Base-by-base conservation (phyloP, 1,139 yeast species). In the Candida tetrigidarum region DNA sequence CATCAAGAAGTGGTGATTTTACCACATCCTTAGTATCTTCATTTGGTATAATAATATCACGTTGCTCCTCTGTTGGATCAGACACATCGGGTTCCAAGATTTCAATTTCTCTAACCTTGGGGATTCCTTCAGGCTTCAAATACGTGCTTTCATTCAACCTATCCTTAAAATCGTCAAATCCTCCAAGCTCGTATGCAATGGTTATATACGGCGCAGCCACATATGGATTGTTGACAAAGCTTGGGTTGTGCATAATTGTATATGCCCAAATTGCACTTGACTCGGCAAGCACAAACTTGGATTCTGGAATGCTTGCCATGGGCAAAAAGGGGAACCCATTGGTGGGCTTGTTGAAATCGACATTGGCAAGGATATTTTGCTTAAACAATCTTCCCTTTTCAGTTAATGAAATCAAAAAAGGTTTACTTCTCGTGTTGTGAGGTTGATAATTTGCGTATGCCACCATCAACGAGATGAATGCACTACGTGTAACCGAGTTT, bases 211-310 rank as follows among this genome's bases (percentile, higher is more conserved):
- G 70, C 37, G 78, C 74, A 14, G 81, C 64, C 8, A 76, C 63
- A 20, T 71, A 67, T 1, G 58, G 57, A 41, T 69, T 76, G n/a
- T 12, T 28, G 25, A 86, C 62, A 30, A 73, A 62, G 0, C 63
- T 56, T 0, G 81, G 83, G 39, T 69, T 63, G 36, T 63, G 59
- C 33, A 74, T 59, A 12, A 78, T 51, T 10, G 80, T 64, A 56
- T 77, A 84, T 2, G 78, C 78, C 84, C 95, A 82, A 10, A 92
- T 48, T 0, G 98, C 98, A 45, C 81, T 75, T 0, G 95, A 82
- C 64, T 92, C 98, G 0, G 86, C 84, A 41, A 87, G 49, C 1
- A 88, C 67, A 50, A 83, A 82, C 1, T 55, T 50, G 3, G 60
- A 53, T 5, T 68, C 63, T 1, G 61, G 55, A 10, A 85, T 61